Evolutionary conservation across 2,329 filamentous ascomycete species (phyloP).

Genomic region (Penicillium aurantiogriseum): DNA sequence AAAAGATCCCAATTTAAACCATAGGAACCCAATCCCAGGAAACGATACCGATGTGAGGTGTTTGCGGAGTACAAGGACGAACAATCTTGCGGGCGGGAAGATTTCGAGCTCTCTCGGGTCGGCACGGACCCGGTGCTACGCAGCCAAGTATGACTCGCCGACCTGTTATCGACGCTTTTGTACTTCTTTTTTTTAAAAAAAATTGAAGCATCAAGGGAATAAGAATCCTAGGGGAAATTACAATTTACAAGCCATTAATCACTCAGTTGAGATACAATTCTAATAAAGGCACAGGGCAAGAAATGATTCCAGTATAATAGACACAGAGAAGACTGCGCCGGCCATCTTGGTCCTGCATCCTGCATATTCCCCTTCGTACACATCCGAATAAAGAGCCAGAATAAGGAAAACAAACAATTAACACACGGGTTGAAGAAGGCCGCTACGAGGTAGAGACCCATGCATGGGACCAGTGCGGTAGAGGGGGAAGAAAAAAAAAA

Average conservation of each 20-base stretch:
- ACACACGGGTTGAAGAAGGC: constrained; percentile 28
- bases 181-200: background rate
- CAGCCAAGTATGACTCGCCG: background rate
- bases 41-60: constrained; percentile 2
- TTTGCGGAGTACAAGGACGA: constrained; percentile 9
- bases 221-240: too few species aligned
- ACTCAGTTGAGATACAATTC: background rate
- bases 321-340: constrained; percentile 27
- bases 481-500: constrained; percentile 11
- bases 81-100: constrained; percentile 23
- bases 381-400: constrained; percentile 22
- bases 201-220: background rate
- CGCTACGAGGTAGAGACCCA: constrained; percentile 20
- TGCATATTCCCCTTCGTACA: constrained; percentile 30
- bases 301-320: constrained; percentile 29
- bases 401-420: constrained; percentile 24
- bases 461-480: constrained; percentile 15
- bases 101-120: constrained; percentile 30
- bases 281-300: constrained; percentile 10
- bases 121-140: constrained; percentile 24
- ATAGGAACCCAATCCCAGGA: constrained; percentile 9
- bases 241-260: background rate
- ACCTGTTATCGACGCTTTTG: background rate
- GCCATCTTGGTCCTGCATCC: constrained; percentile 28
- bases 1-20: constrained; percentile 1